Conservation (phyloP, 2,329 filamentous ascomycete species). For the Aspergillus ochraceus region DNA sequence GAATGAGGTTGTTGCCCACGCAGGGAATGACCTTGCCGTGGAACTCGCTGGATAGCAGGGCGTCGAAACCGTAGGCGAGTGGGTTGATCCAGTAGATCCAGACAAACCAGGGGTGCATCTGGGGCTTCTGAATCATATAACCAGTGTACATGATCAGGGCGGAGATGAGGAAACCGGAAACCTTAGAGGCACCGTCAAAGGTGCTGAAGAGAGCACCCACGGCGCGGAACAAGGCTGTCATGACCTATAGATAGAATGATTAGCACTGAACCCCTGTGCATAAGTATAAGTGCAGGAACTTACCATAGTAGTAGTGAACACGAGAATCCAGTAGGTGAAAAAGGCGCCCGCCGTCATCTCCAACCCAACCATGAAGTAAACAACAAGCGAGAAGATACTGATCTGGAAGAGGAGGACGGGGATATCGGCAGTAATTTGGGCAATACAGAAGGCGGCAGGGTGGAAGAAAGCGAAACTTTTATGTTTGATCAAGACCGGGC, state of each 20-base stretch:
- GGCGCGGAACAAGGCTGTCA: slow-evolving; percentile 60
- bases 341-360: slow-evolving; percentile 54
- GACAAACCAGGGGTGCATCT: slow-evolving; percentile 56
- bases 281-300: slow-evolving; percentile 14
- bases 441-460: slow-evolving; percentile 48
- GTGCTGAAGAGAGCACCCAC: slow-evolving; percentile 57
- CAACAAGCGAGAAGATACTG: slow-evolving; percentile 56
- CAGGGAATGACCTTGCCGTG: slow-evolving; percentile 37
- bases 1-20: slow-evolving; percentile 36
- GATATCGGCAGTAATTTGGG: slow-evolving; percentile 51
- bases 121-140: slow-evolving; percentile 47
- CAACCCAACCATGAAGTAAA: slow-evolving; percentile 66
- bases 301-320: slow-evolving; percentile 55
- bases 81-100: slow-evolving; percentile 47
- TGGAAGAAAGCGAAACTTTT: slow-evolving; percentile 60
- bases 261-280: slow-evolving; percentile 5
- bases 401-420: slow-evolving; percentile 62
- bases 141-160: slow-evolving; percentile 43
- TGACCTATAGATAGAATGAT: slow-evolving; percentile 36
- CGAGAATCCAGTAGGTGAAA: slow-evolving; percentile 62
- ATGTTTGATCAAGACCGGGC: slow-evolving; percentile 61
- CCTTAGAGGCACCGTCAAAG: slow-evolving; percentile 61
- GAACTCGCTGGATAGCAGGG: slow-evolving; percentile 40
- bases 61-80: slow-evolving; percentile 40
- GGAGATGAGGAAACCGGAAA: slow-evolving; percentile 41